These are phyloP conservation scores for Annulohypoxylon nitens DNA, from an alignment of 495 filamentous ascomycete species.

Conservation along the genomic window DNA sequence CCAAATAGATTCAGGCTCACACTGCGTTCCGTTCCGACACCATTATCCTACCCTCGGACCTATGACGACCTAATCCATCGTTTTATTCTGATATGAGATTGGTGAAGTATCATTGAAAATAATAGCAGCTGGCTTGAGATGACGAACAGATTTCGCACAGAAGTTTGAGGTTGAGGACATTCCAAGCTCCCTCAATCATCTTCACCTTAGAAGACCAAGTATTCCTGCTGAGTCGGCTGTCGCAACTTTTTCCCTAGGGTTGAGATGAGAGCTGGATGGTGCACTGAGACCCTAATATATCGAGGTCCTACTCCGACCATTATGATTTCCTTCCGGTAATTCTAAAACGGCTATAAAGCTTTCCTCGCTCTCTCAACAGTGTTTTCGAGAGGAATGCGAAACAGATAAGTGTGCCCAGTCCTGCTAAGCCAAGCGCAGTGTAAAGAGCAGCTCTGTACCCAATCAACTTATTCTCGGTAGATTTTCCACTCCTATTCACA, in stretches of 20 bases:
- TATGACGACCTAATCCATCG: background rate
- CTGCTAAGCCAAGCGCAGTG: conserved; percentile 66
- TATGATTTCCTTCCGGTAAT: background rate
- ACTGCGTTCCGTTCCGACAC: conserved; percentile 4
- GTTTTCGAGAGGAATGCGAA: conserved; percentile 27
- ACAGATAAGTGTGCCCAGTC: conserved; percentile 59
- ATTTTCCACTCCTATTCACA: conserved; percentile 60
- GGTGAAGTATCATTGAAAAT: background rate
- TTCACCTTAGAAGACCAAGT: background rate
- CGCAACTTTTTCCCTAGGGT: background rate
- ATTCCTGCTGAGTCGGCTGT: background rate
- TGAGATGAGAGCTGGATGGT: background rate
- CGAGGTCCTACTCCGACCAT: too few relatives aligned
- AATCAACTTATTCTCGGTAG: conserved; percentile 47
- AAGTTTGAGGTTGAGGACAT: conserved; percentile 8
- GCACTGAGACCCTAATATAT: too few relatives aligned
- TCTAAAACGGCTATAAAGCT: background rate
- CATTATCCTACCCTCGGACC: conserved; percentile 17
- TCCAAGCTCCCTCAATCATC: conserved; percentile 14
- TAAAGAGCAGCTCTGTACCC: conserved; percentile 71
- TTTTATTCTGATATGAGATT: conserved; percentile 3
- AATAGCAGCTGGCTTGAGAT: background rate
- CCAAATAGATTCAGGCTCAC: too few relatives aligned
- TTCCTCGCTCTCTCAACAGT: conserved; percentile 12
- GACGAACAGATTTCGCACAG: conserved; percentile 21